Evolutionary conservation across 495 filamentous ascomycete genomes (phyloP), one percentile per base, ranked within the genome.

Genomic region (Elaphomyces granulatus): DNA sequence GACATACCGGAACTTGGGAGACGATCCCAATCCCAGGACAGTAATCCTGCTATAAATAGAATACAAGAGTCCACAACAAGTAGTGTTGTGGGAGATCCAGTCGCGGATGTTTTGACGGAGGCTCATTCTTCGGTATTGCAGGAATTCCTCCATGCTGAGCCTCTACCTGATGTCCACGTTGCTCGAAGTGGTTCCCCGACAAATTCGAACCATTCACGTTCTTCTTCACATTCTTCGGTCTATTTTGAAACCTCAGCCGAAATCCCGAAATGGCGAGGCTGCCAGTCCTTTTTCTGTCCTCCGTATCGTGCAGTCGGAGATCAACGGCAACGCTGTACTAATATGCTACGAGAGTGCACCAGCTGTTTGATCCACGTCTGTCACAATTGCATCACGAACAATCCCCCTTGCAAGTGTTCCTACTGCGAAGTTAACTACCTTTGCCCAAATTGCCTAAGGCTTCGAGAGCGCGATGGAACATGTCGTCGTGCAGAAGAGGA

Each of bases 261-360:
- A 9, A 43, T 44, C 1, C 43, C 50, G 10, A 64, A 61, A 42
- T 74, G 72, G 72, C 64, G 69, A 51, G 72, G 72, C 20, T 77
- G 72, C 43, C 70, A 70, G 34, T 66, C 69, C 2, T 74, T 72
- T 48, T 70, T 72, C 43, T 77, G 72, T 40, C 72, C 69, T 2
- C 60, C 60, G 33, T 64, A 61, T 23, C 61, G 69, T 15, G 56
- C 63, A 2, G 45, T 68, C 10, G 67, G 69, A 3, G 72, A 77
- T 46, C 62, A 64, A 21, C 61, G 71, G 3, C 61, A 63, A 30
- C 53, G 64, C 20, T 75, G 72, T 45, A 54, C 58, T 2, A 68
- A 64, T 38, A 45, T 62, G 15, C 48, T 72, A 3, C 63, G 61
- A 19, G 65, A 74, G 54, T 77, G 72, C 53, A 60, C 58, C n/a